Evolutionary conservation across 1,284 basidiomycete species (phyloP).

Genomic region (Tranzscheliella williamsii): DNA sequence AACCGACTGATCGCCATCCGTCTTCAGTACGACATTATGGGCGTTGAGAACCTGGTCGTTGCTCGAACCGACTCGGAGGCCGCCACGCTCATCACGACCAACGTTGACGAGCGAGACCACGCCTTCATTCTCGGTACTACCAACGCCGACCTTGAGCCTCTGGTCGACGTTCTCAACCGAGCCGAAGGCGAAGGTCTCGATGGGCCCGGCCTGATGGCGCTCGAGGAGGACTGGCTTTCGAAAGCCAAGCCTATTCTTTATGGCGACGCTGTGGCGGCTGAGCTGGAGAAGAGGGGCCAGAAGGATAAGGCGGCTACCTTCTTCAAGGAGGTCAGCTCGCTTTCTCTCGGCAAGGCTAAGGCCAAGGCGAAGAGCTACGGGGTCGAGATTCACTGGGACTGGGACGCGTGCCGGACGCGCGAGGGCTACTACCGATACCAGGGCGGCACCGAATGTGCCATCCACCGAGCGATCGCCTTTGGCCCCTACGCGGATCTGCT

Average conservation of each 20-base stretch:
- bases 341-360: slow-evolving; percentile 73
- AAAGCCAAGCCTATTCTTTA: slow-evolving; percentile 80
- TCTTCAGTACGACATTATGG: slow-evolving; percentile 79
- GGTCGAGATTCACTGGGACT: slow-evolving; percentile 79
- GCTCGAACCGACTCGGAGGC: slow-evolving; percentile 82
- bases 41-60: slow-evolving; percentile 74
- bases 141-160: slow-evolving; percentile 71
- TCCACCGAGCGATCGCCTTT: slow-evolving; percentile 89
- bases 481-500: slow-evolving; percentile 85
- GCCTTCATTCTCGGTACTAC: slow-evolving; percentile 92
- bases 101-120: slow-evolving; percentile 95
- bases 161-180: slow-evolving; percentile 79
- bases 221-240: slow-evolving; percentile 85
- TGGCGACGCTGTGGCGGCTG: slow-evolving; percentile 73
- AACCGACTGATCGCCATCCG: slow-evolving; percentile 77
- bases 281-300: slow-evolving; percentile 71
- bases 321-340: slow-evolving; percentile 68
- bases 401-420: slow-evolving; percentile 89
- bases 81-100: slow-evolving; percentile 92
- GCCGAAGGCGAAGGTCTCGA: slow-evolving; percentile 80
- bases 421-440: slow-evolving; percentile 97
- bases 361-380: slow-evolving; percentile 78
- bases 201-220: slow-evolving; percentile 77
- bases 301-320: slow-evolving; percentile 65
- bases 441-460: slow-evolving; percentile 90